These are phyloP conservation scores for Scheffersomyces cryptocercus DNA, from an alignment of 1,139 yeast genomes.

Conservation along the genomic window DNA sequence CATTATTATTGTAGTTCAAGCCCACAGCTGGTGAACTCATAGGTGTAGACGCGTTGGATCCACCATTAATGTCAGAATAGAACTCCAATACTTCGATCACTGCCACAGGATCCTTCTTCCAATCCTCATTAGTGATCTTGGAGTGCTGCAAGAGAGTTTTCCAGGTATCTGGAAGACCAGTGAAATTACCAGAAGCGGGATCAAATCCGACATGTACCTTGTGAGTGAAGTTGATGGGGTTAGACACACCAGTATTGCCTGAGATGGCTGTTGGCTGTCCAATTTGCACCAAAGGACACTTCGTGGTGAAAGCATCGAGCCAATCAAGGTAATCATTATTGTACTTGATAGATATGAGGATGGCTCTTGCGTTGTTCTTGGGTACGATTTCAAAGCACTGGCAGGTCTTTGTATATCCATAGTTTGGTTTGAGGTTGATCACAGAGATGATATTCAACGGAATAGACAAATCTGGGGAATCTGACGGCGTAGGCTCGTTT, in stretches of 20 bases:
- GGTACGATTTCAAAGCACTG: conserved; percentile 79
- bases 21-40: conserved; percentile 20
- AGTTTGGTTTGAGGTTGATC: conserved; percentile 40
- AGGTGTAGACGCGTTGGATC: conserved; percentile 35
- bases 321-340: conserved; percentile 84
- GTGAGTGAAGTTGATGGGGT: conserved; percentile 78
- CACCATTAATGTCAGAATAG: conserved; percentile 54
- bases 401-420: conserved; percentile 54
- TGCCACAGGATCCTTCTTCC: conserved; percentile 82
- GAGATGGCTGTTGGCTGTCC: conserved; percentile 23
- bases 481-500: conserved; percentile 46
- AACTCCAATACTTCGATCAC: conserved; percentile 92
- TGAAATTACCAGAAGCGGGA: conserved; percentile 70
- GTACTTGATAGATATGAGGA: conserved; percentile 73
- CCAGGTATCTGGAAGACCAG: conserved; percentile 82
- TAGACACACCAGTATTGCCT: conserved; percentile 70
- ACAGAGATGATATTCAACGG: conserved; percentile 42
- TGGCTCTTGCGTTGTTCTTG: conserved; percentile 56
- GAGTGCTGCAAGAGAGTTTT: conserved; percentile 72
- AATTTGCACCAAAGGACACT: conserved; percentile 66
- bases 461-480: conserved; percentile 40
- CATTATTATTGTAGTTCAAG: conserved; percentile 11
- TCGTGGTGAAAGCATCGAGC: conserved; percentile 87
- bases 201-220: conserved; percentile 64
- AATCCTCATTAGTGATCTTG: conserved; percentile 77